phyloP scores from a whole-genome alignment of 1,139 yeast genomes.

The Scheffersomyces cryptocercus region DNA sequence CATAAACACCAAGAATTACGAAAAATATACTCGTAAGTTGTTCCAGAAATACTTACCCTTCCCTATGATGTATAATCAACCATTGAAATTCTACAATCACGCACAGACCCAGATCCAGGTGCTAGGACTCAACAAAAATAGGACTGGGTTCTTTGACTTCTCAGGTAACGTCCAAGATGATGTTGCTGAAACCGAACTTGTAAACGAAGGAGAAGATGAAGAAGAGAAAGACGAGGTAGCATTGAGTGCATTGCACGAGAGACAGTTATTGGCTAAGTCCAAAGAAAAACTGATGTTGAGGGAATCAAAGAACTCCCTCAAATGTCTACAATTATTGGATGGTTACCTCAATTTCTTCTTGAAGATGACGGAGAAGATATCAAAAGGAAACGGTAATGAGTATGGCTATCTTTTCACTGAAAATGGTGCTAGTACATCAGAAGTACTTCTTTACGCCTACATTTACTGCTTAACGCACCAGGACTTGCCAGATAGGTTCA shows the following conservation, averaged over 20 bases:
- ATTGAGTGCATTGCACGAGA: slow-evolving; percentile 53
- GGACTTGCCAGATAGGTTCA: slow-evolving; percentile 47
- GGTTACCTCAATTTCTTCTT: slow-evolving; percentile 25
- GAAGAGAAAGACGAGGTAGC: slow-evolving; percentile 38
- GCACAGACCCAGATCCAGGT: slow-evolving; percentile 50
- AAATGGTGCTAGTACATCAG: slow-evolving; percentile 21
- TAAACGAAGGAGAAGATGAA: slow-evolving; percentile 25
- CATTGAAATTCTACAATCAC: slow-evolving; percentile 50
- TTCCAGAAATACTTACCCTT: slow-evolving; percentile 65
- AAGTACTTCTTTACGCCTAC: slow-evolving; percentile 42
- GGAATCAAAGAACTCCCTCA: slow-evolving; percentile 54
- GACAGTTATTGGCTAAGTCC: slow-evolving; percentile 44
- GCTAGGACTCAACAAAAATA: slow-evolving; percentile 39
- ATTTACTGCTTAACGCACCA: slow-evolving; percentile 32
- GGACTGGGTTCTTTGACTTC: slow-evolving; percentile 31
- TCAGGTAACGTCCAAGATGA: slow-evolving; percentile 11
- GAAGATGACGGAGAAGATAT: slow-evolving; percentile 2
- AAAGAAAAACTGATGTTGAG: slow-evolving; percentile 42
- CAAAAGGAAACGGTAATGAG: slow-evolving; percentile 6
- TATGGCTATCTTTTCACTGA: slow-evolving; percentile 19
- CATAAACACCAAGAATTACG: slow-evolving; percentile 64
- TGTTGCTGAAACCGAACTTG: slow-evolving; percentile 29
- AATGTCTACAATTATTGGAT: slow-evolving; percentile 46
- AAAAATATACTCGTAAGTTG: slow-evolving; percentile 59
- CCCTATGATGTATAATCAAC: slow-evolving; percentile 85